These are phyloP conservation scores for Cladorrhinum sp. DNA, from an alignment of 2,329 filamentous ascomycete species.

Conservation along the genomic window DNA sequence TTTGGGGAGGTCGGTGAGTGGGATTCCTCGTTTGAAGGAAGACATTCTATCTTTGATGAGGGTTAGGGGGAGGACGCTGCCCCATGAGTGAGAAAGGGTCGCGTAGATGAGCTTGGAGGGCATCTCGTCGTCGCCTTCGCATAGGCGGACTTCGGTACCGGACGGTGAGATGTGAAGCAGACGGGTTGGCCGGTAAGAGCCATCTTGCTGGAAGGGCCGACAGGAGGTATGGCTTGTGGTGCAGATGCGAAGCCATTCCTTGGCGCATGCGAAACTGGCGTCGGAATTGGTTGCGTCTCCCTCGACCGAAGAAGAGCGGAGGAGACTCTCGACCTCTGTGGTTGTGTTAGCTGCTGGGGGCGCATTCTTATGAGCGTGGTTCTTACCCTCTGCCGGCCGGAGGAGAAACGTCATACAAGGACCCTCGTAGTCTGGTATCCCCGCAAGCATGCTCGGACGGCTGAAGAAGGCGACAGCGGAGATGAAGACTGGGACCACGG, in stretches of 20 bases:
- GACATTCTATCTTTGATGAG: not conserved
- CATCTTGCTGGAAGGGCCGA: not conserved
- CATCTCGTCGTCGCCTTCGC: not conserved
- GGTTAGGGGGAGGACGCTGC: not conserved
- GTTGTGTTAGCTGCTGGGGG: too few species aligned
- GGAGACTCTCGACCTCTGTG: not conserved
- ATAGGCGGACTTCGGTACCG: not conserved
- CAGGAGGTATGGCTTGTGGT: not conserved
- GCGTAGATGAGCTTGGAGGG: not conserved
- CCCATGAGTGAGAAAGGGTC: not conserved
- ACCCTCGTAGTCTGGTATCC: not conserved
- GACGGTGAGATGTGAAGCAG: not conserved
- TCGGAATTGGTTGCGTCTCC: not conserved
- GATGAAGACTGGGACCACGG: not conserved
- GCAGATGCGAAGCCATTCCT: not conserved
- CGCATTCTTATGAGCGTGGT: too few species aligned
- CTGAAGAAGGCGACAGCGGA: not conserved
- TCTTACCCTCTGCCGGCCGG: not conserved
- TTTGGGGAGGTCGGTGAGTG: not conserved
- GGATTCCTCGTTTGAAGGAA: not conserved
- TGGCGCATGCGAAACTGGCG: not conserved
- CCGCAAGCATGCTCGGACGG: not conserved
- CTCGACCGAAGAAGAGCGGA: not conserved
- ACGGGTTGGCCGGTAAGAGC: not conserved
- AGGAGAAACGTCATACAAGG: not conserved